Conservation (phyloP, 192 early-diverging fungal species). For the Linnemannia zychae region DNA sequence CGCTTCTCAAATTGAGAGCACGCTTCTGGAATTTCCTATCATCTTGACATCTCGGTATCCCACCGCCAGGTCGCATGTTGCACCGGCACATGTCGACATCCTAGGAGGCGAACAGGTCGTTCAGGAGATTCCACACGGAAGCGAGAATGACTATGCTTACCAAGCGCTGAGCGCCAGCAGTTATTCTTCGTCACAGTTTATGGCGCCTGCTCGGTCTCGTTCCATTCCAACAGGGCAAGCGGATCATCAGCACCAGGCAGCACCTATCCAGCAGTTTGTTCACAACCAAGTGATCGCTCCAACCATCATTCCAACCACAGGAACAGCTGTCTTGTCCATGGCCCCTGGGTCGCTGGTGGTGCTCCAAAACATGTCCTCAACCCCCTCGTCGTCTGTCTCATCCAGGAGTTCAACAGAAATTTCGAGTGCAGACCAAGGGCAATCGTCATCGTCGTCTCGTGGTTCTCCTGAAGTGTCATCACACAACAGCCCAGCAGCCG, state of each 20-base stretch:
- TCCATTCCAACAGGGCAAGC: background rate
- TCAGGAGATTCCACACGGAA: background rate
- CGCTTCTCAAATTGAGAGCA: conserved; percentile 33
- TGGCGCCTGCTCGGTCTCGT: background rate
- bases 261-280: conserved; percentile 33
- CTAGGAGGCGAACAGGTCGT: background rate
- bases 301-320: conserved; percentile 33
- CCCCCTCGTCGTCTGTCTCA: conserved; percentile 12
- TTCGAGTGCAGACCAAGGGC: background rate
- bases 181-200: conserved; percentile 4
- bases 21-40: conserved; percentile 48
- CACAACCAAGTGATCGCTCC: conserved; percentile 41
- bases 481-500: background rate
- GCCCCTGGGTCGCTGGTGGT: background rate
- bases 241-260: background rate
- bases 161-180: conserved; percentile 15
- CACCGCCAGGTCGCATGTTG: background rate
- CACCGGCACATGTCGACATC: background rate
- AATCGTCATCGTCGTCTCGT: conserved; percentile 3
- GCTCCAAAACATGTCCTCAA: background rate
- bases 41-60: conserved; percentile 51
- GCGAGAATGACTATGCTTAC: conserved; percentile 7
- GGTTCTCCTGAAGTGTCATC: background rate
- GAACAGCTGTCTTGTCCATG: conserved; percentile 20
- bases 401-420: background rate